Conservation (phyloP, 83 land plant species). For the Picea mariana region DNA sequence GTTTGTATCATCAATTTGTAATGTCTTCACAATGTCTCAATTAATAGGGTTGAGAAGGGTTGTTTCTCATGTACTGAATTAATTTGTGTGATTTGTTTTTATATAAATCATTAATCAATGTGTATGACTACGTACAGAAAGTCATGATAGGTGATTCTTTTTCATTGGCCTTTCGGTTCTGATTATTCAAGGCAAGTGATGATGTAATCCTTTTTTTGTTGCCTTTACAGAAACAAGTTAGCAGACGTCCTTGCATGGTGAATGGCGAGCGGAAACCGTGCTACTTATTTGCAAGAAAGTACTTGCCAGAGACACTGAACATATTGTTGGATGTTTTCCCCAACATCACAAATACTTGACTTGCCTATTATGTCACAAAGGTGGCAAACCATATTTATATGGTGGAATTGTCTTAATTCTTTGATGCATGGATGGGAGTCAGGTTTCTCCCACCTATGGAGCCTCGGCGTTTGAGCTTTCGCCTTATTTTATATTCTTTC, state of each 20-base stretch:
- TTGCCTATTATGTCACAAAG: not conserved
- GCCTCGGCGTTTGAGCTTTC: not conserved
- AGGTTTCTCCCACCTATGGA: not conserved
- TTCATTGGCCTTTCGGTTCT: not conserved
- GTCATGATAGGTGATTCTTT: not conserved
- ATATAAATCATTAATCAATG: not conserved
- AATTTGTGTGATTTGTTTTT: not conserved
- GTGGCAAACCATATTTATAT: not conserved
- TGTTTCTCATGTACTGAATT: not conserved
- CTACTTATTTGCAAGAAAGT: slow-evolving; percentile 84
- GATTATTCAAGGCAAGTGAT: not conserved
- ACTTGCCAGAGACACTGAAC: slow-evolving; percentile 57
- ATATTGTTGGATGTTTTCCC: slow-evolving; percentile 34
- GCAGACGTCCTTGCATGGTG: slow-evolving; percentile 59
- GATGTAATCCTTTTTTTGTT: slow-evolving; percentile 13
- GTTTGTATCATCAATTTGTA: not conserved
- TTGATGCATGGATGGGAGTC: not conserved
- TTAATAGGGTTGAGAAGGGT: not conserved
- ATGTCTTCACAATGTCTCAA: not conserved
- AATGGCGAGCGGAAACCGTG: slow-evolving; percentile 70
- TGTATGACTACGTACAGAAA: not conserved
- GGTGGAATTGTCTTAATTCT: not conserved
- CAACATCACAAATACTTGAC: slow-evolving; percentile 16
- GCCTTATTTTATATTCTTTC: not conserved
- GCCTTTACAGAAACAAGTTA: slow-evolving; percentile 41